Conservation (phyloP, 306 rosid species). For the Fragaria iinumae region DNA sequence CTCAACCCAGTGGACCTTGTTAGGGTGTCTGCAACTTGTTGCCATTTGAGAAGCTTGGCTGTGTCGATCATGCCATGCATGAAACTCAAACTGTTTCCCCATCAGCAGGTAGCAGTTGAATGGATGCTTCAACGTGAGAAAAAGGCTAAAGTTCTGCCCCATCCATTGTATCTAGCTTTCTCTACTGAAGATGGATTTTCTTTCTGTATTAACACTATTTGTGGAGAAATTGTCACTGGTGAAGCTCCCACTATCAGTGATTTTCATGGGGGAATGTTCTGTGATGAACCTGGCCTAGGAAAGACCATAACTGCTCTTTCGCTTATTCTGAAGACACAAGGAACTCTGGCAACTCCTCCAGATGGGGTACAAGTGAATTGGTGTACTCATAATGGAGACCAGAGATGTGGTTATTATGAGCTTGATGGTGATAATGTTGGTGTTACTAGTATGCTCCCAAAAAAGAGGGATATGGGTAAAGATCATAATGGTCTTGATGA, state of each 20-base stretch:
- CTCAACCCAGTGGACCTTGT: conserved; percentile 65
- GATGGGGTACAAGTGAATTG: conserved; percentile 60
- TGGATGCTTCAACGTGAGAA: conserved; percentile 98
- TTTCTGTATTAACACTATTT: conserved; percentile 61
- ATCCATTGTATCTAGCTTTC: conserved; percentile 67
- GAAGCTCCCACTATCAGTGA: conserved; percentile 71
- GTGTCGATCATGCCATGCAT: conserved; percentile 79
- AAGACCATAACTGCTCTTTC: conserved; percentile 95
- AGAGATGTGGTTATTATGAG: conserved; percentile 88
- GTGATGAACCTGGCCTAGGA: conserved; percentile 98
- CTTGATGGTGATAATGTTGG: conserved; percentile 40
- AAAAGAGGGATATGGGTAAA: conserved; percentile 46
- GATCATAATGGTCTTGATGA: conserved; percentile 37
- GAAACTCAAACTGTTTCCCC: conserved; percentile 84
- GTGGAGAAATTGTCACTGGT: conserved; percentile 76
- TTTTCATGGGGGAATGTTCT: conserved; percentile 91
- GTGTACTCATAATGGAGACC: conserved; percentile 70
- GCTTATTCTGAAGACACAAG: conserved; percentile 78
- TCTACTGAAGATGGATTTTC: conserved; percentile 74
- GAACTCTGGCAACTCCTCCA: conserved; percentile 72
- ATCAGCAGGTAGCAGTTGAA: conserved; percentile 84
- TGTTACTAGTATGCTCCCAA: conserved; percentile 28
- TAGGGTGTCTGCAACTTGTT: conserved; percentile 76
- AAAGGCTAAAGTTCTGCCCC: conserved; percentile 54
- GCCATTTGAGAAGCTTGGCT: conserved; percentile 66